Base-by-base conservation (phyloP, 2,329 filamentous ascomycete genomes). In the Cyphellophora attinorum region DNA sequence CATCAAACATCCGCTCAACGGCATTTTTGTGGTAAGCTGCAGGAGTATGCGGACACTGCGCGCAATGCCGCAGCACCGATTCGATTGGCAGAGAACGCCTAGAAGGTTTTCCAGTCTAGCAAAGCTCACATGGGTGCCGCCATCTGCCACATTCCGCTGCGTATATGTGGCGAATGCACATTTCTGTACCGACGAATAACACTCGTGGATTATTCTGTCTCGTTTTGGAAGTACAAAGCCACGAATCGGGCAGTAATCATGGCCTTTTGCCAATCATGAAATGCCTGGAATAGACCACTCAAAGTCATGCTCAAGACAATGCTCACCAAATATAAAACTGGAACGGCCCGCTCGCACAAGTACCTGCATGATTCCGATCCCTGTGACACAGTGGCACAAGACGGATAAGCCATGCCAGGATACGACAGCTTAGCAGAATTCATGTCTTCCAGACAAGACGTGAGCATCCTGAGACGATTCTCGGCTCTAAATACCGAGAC, bases 401-500 rank as follows among this genome's bases (percentile, higher is more conserved):
- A 25, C n/a, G n/a, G 8, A 8, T 25, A 25, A 13, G 37, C 29
- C 28, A 44, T 46, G 44, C 39, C 41, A 6, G 44, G 44, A 6
- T 44, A 44, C 27, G 41, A 39, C 18, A 33, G 37, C 6, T 28
- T 46, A 19, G 44, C 44, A 18, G 34, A 31, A n/a, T 40, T 46
- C 40, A 46, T 46, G 41, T 38, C 33, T 6, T 37, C 33, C 33
- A 34, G 40, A 33, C 41, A 33, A n/a, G 37, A 41, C 29, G 28
- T 35, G 29, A 38, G 41, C 32, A 37, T 39, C 10, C 44, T 46
- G 38, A 39, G 41, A 33, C 44, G 37, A 35, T 46, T 44, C 28
- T 40, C 38, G 19, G 40, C 27, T 11, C 19, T 44, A 27, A 46
- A 44, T 19, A 19, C 39, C 12, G 39, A 46, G 27, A 46, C 37